Base-by-base conservation (phyloP, 1,284 basidiomycete genomes). In the Exobasidium cylindrosporum region DNA sequence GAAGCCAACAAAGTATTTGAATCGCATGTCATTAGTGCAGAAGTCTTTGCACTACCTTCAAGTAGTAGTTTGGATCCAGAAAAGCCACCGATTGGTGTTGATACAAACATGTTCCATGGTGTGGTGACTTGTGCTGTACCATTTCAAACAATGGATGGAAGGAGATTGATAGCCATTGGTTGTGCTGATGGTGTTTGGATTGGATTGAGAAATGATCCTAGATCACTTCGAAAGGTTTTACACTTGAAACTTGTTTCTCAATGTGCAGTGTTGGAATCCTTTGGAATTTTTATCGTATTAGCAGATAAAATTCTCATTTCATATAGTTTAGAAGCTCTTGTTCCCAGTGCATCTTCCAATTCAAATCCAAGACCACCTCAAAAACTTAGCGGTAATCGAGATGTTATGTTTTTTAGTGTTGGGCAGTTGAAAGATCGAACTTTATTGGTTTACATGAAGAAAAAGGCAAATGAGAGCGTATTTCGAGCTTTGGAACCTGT, bases 111-210 rank as follows among this genome's bases (percentile, higher is more conserved):
- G 86, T 89, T 89, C 73, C 93, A 92, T 0, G 92, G 92, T 1
- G 89, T 89, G 72, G 92, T 96, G 50, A 93, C 91, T 1, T 96
- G 92, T 77, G 93, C 91, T 0, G 89, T 93, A 26, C 92, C 94
- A 17, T 65, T 61, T 17, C 57, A 85, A 58, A 92, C 92, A 1
- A 84, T 86, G 4, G 92, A 97, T 78, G 87, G 89, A 3, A 86
- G 91, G 47, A 85, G 86, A 1, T 84, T 97, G 17, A 88, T 97
- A 21, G 92, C 94, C 0, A 88, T 97, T 68, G 94, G 94, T 23
- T 96, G 93, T 80, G 88, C 90, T 0, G 92, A 97, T 74, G 95
- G 95, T 40, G 91, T 97, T 1, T 97, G 92, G 91, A 95, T 97
- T 67, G 95, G 94, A 0, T 88, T 96, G 80, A 86, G 91, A 31